A percentile compares a stretch with the other conserved stretches of the same genome.
Conservation (phyloP, 1,139 yeast species). For the Kodamaea fungicola region DNA sequence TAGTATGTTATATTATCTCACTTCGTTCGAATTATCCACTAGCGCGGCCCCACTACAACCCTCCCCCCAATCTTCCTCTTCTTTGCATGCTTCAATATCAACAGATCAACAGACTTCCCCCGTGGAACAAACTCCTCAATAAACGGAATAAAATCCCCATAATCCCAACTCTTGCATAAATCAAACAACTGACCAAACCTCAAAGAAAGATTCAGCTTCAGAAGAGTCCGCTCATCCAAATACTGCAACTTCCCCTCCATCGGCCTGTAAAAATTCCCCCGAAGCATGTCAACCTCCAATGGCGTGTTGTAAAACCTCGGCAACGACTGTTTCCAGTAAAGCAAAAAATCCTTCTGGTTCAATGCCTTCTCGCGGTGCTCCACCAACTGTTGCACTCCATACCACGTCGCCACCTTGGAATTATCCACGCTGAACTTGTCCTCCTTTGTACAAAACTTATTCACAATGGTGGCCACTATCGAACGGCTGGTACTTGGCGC, state of each 20-base stretch:
- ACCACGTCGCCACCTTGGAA: conserved; percentile 49
- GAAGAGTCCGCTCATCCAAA: conserved; percentile 46
- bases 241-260: conserved; percentile 44
- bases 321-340: conserved; percentile 60
- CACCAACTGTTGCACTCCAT: conserved; percentile 53
- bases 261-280: conserved; percentile 56
- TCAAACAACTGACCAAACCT: conserved; percentile 63
- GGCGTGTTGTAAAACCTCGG: conserved; percentile 64
- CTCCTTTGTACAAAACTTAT: conserved; percentile 31
- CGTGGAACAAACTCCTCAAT: conserved; percentile 53
- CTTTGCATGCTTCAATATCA: conserved; percentile 73
- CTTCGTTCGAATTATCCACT: neutral
- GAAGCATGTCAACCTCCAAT: conserved; percentile 48
- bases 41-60: conserved; percentile 12
- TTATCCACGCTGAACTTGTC: conserved; percentile 34
- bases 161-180: conserved; percentile 63
- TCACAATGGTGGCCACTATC: conserved; percentile 45
- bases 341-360: conserved; percentile 47
- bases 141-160: conserved; percentile 71
- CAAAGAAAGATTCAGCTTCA: conserved; percentile 42
- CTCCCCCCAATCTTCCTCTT: conserved; percentile 53
- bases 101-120: conserved; percentile 61
- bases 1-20: too few species aligned
- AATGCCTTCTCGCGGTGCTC: conserved; percentile 26
- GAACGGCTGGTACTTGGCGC: conserved; percentile 18